Conservation (phyloP, 2,329 filamentous ascomycete species). For the Karstenula rhodostoma region DNA sequence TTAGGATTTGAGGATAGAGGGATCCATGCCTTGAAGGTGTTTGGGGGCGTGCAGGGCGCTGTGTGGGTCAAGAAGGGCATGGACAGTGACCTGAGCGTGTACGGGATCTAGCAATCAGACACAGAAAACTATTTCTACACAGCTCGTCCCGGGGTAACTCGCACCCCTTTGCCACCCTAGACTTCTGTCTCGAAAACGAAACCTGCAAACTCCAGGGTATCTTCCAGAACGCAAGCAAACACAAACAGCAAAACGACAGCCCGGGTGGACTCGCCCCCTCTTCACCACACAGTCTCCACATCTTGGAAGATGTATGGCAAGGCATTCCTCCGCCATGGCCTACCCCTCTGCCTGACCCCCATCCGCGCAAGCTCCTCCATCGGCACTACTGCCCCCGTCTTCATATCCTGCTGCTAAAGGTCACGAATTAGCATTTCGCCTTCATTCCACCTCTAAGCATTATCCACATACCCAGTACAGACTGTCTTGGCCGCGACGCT, state of each 20-base stretch:
- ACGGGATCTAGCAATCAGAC: not conserved
- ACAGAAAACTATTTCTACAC: not conserved
- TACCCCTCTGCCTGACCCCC: no score
- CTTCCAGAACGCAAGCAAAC: not conserved
- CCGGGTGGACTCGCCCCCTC: not conserved
- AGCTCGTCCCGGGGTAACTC: not conserved
- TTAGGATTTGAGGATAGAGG: not conserved
- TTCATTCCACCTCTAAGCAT: not conserved
- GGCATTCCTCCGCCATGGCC: not conserved
- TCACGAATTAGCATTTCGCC: not conserved
- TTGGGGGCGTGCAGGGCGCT: not conserved
- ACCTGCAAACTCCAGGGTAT: not conserved
- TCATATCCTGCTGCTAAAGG: not conserved
- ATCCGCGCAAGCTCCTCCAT: not conserved
- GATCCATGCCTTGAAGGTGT: not conserved
- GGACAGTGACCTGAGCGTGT: not conserved
- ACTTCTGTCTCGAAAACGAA: not conserved
- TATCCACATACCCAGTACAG: constrained; percentile 29
- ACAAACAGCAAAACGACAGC: not conserved
- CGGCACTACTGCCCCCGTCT: not conserved
- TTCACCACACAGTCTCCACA: not conserved
- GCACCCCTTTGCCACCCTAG: not conserved
- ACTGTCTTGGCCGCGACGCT: constrained; percentile 10
- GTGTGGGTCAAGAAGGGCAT: not conserved
- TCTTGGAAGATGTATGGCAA: not conserved